Evolutionary conservation across 345 rosid species (phyloP).

Genomic region (Conringia planisiliqua): DNA sequence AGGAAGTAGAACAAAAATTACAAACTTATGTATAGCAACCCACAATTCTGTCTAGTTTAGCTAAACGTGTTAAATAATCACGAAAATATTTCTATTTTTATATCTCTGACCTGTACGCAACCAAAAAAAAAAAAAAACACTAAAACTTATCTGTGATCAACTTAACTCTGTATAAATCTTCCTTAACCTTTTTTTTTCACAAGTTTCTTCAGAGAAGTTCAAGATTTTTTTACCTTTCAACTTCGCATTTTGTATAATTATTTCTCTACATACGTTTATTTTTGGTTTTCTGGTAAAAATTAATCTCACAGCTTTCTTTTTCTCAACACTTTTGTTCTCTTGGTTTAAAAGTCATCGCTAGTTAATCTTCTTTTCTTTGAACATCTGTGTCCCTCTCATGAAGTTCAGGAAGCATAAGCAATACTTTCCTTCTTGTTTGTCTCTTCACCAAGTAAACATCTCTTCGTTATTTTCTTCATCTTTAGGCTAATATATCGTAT

Average conservation of each 20-base stretch:
- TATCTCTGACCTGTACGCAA: slow-evolving; percentile 29
- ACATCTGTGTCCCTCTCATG: slow-evolving; percentile 18
- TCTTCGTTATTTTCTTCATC: not conserved
- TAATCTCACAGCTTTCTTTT: not conserved
- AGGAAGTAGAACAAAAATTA: not conserved
- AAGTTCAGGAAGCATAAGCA: slow-evolving; percentile 20
- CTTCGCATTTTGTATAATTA: not conserved
- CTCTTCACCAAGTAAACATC: slow-evolving; percentile 15
- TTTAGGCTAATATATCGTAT: not conserved
- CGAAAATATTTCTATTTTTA: slow-evolving; percentile 2
- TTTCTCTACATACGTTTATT: not conserved
- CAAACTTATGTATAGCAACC: not conserved
- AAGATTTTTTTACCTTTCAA: slow-evolving; percentile 1
- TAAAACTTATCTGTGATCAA: slow-evolving; percentile 24
- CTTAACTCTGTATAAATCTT: slow-evolving; percentile 21
- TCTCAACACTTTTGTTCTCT: not conserved
- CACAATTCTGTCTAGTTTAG: slow-evolving; percentile 3
- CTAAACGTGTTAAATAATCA: slow-evolving; percentile 5
- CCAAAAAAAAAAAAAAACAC: slow-evolving; percentile 12
- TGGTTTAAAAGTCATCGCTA: not conserved
- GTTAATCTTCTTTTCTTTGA: not conserved
- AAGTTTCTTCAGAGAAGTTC: not conserved
- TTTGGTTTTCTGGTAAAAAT: not conserved
- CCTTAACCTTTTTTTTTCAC: not conserved
- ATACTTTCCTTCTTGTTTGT: slow-evolving; percentile 9